These are phyloP conservation scores for Hypomontagnella monticulosa DNA, from an alignment of 495 filamentous ascomycete species.

Conservation along the genomic window DNA sequence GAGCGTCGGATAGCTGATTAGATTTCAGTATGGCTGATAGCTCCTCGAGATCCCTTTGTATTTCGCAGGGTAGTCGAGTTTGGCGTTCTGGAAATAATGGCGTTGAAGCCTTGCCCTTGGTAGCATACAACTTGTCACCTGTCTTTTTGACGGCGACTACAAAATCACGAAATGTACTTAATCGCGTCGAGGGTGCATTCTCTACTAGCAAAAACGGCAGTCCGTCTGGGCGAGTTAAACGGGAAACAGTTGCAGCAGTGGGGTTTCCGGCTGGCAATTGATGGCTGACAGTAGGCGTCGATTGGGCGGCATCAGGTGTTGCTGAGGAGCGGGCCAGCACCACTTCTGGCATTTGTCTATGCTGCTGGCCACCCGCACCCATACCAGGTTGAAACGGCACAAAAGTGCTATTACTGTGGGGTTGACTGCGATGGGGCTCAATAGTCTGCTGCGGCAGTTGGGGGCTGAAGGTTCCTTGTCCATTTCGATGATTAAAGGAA, in stretches of 20 bases:
- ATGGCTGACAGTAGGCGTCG: background rate
- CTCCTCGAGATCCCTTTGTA: conserved; percentile 5
- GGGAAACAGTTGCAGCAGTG: background rate
- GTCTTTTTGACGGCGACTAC: background rate
- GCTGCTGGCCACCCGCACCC: background rate
- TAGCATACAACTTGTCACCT: conserved; percentile 7
- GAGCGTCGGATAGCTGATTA: background rate
- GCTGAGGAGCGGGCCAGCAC: background rate
- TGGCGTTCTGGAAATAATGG: conserved; percentile 6
- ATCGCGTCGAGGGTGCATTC: conserved; percentile 17
- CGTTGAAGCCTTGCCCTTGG: background rate
- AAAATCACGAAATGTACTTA: background rate
- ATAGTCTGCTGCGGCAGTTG: background rate
- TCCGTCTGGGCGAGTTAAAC: background rate
- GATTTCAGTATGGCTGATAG: background rate
- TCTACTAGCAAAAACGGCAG: background rate
- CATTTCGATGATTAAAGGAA: background rate
- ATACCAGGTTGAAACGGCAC: background rate
- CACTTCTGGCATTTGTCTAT: conserved; percentile 1
- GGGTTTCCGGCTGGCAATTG: background rate
- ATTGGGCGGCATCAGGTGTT: background rate
- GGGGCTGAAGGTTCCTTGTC: conserved; percentile 6
- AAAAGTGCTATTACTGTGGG: background rate
- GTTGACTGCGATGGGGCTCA: background rate
- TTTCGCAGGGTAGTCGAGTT: conserved; percentile 26